A percentile compares a stretch with the other conserved stretches of the same genome.
Conservation (phyloP, 768 basidiomycete species). For the Megacollybia marginata region DNA sequence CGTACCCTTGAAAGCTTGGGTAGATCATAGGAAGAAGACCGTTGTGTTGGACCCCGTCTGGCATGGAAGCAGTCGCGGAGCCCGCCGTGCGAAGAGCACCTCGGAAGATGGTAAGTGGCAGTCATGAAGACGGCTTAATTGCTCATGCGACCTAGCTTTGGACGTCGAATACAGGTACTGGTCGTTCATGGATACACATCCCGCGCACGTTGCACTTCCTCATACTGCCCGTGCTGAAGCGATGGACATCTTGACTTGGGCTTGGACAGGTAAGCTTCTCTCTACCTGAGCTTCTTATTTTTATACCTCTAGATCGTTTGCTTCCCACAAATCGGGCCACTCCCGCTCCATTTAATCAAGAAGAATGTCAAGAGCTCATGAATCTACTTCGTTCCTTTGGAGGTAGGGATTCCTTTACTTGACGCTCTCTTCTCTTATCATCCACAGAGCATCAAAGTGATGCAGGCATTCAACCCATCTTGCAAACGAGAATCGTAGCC, state of each 20-base stretch:
- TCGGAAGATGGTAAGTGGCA: conserved; percentile 38
- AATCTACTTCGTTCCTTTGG: conserved; percentile 43
- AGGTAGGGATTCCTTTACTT: conserved; percentile 9
- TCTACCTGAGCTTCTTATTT: not conserved
- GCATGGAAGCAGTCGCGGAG: conserved; percentile 18
- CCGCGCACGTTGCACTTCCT: conserved; percentile 59
- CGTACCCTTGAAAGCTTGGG: conserved; percentile 45
- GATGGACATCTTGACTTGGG: conserved; percentile 71
- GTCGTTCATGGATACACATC: conserved; percentile 74
- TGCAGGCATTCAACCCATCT: conserved; percentile 35
- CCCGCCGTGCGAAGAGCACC: conserved; percentile 14
- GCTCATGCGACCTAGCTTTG: conserved; percentile 35
- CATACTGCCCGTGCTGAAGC: conserved; percentile 56
- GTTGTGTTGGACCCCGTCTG: conserved; percentile 40
- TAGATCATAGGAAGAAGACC: conserved; percentile 55
- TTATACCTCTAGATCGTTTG: conserved; percentile 47
- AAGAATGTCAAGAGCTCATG: conserved; percentile 72
- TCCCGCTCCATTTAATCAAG: conserved; percentile 64
- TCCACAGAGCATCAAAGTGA: conserved; percentile 24
- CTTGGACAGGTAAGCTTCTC: conserved; percentile 52
- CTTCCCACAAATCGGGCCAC: conserved; percentile 50
- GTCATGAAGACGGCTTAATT: not conserved
- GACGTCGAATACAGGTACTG: conserved; percentile 79
- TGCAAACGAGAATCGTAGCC: conserved; percentile 59
- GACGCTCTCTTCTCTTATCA: conserved; percentile 15